Conservation (phyloP, 1,284 basidiomycete species). For the Peniophora sp. region DNA sequence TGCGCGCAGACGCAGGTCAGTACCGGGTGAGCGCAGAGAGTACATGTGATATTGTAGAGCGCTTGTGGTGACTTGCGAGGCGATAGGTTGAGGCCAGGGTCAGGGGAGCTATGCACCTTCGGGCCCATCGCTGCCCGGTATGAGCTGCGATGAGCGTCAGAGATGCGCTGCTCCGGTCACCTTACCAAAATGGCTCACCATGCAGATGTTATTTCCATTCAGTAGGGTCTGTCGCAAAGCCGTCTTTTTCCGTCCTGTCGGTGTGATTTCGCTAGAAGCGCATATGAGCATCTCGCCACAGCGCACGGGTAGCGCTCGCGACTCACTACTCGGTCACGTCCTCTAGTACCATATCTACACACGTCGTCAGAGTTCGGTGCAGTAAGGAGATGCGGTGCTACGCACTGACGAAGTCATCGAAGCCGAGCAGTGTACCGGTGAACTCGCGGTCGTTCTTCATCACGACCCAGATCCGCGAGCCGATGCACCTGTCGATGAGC, state of each 20-base stretch:
- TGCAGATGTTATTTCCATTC: conserved; percentile 98
- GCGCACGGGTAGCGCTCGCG: conserved; percentile 1
- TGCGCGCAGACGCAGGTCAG: no score
- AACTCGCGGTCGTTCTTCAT: conserved; percentile 97
- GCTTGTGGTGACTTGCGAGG: no score
- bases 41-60: no score
- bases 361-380: neutral
- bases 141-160: conserved; percentile 39
- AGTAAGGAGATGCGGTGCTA: conserved; percentile 21
- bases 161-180: neutral
- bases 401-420: conserved; percentile 99
- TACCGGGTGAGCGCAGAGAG: no score
- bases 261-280: conserved; percentile 70
- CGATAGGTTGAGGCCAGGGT: no score
- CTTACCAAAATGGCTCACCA: conserved; percentile 48
- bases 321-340: conserved; percentile 94
- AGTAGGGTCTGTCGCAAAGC: conserved; percentile 85
- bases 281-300: neutral
- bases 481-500: conserved; percentile 92
- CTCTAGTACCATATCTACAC: conserved; percentile 92
- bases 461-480: conserved; percentile 91
- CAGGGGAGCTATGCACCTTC: conserved; percentile 29
- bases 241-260: conserved; percentile 78
- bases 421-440: conserved; percentile 91
- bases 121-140: conserved; percentile 74